Base-by-base conservation (phyloP, 768 basidiomycete species). In the Leucocoprinus leucothites region DNA sequence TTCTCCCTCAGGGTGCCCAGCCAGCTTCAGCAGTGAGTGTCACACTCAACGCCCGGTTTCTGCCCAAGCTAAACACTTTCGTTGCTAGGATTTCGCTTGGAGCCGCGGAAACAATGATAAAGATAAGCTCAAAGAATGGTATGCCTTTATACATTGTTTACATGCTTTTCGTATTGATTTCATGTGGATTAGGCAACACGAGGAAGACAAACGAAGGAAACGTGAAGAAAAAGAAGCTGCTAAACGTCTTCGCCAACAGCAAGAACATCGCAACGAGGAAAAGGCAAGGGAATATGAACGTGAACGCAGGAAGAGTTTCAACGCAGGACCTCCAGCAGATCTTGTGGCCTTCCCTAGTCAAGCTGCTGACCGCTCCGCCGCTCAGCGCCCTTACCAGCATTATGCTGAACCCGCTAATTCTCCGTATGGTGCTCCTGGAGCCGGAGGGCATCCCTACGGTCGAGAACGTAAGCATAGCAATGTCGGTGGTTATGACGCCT, bases 221-320 rank as follows among this genome's bases (percentile, higher is more conserved):
- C 72, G 72, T 57, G 78, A 80, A 64, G 77, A 80, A 61, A 76
- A 74, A 55, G 74, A 77, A 57, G 67, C 66, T 13, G 62, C 68
- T 16, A 76, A 69, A 56, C 71, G 72, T 13, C 78, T 80, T 31
- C 83, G 81, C 48, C 80, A 79, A 56, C 76, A 79, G 56, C 83
- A 84, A 60, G 51, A 46, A 18, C 66, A 65, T 31, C 75, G 79
- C 59, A 69, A 77, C 50, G 83, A 86, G 24, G 71, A 78, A 47
- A 70, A 74, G 25, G 82, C 80, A 22, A 82, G 84, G 43, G 86
- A 84, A 58, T 73, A 75, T 40, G 85, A 86, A 43, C 69, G 73
- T 36, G 80, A 84, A 62, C 77, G 82, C 46, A 76, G 82, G 48
- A 80, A 76, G 62, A 85, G 82, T 61, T 78, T 82, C 65, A 76